These are phyloP conservation scores for Clohesyomyces aquaticus DNA, from an alignment of 495 filamentous ascomycete species.

Conservation along the genomic window DNA sequence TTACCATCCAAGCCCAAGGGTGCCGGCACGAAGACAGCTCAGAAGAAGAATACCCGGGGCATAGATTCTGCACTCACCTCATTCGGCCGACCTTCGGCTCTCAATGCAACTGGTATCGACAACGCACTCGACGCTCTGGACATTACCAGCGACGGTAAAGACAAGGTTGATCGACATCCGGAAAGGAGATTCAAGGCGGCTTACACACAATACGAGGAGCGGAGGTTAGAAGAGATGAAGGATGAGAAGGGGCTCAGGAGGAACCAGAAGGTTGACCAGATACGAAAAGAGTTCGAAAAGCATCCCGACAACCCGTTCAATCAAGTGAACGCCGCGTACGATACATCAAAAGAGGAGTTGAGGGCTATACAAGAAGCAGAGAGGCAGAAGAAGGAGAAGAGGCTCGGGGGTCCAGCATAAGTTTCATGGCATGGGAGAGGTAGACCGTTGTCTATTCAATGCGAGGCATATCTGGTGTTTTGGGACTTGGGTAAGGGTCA, in stretches of 20 bases:
- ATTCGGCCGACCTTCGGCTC: constrained; percentile 53
- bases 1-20: constrained; percentile 62
- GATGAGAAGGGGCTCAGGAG: constrained; percentile 77
- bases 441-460: too few relatives aligned
- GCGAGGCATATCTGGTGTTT: too few relatives aligned
- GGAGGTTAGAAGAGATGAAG: constrained; percentile 82
- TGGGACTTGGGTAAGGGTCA: neutral
- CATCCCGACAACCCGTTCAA: constrained; percentile 93
- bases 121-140: constrained; percentile 84
- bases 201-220: constrained; percentile 81
- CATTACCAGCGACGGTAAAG: constrained; percentile 57
- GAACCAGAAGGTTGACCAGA: constrained; percentile 77
- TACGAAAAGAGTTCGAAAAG: constrained; percentile 89
- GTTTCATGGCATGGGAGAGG: too few relatives aligned
- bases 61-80: constrained; percentile 46
- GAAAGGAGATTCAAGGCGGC: constrained; percentile 86
- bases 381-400: constrained; percentile 72
- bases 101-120: constrained; percentile 86
- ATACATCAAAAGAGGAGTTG: constrained; percentile 80
- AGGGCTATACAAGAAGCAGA: constrained; percentile 66
- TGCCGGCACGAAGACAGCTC: constrained; percentile 61
- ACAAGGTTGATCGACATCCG: constrained; percentile 83
- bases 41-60: constrained; percentile 67
- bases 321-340: constrained; percentile 70
- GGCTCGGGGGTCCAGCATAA: constrained; percentile 52